These are phyloP conservation scores for Arachnomyces sp. DNA, from an alignment of 2,329 filamentous ascomycete genomes.

Conservation along the genomic window DNA sequence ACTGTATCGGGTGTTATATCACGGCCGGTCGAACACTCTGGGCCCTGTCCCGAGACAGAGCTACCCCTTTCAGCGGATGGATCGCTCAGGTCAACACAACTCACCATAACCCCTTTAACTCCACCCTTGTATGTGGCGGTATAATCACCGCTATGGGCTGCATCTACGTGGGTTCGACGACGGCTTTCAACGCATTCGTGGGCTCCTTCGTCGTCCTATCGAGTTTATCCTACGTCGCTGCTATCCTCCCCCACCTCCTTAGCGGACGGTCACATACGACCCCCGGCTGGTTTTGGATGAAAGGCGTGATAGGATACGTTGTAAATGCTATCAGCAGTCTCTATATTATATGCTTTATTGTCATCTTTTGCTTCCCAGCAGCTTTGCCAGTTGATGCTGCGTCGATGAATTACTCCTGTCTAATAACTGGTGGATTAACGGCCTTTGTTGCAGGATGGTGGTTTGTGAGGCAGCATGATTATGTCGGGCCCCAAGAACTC, in stretches of 20 bases:
- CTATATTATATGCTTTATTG: slow-evolving; percentile 48
- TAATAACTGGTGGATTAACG: slow-evolving; percentile 46
- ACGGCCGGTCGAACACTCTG: slow-evolving; percentile 56
- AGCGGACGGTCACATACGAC: slow-evolving; percentile 45
- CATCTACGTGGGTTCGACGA: slow-evolving; percentile 47
- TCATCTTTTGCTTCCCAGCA: slow-evolving; percentile 55
- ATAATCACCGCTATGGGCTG: slow-evolving; percentile 48
- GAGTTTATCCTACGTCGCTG: slow-evolving; percentile 46
- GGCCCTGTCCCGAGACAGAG: slow-evolving; percentile 50
- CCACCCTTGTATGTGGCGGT: slow-evolving; percentile 48
- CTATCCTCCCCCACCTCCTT: slow-evolving; percentile 45
- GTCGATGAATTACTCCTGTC: slow-evolving; percentile 47
- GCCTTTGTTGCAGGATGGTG: slow-evolving; percentile 43
- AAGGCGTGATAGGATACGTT: slow-evolving; percentile 39
- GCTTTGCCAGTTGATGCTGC: slow-evolving; percentile 36
- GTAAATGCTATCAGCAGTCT: slow-evolving; percentile 45
- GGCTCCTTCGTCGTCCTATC: slow-evolving; percentile 52
- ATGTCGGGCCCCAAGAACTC: slow-evolving; percentile 23
- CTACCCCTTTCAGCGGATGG: slow-evolving; percentile 48
- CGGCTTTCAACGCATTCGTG: slow-evolving; percentile 50
- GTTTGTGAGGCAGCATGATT: slow-evolving; percentile 25
- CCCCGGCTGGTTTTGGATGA: slow-evolving; percentile 46
- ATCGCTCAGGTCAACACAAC: slow-evolving; percentile 46
- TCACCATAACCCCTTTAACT: slow-evolving; percentile 51
- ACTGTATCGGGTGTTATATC: slow-evolving; percentile 47